phyloP scores from a whole-genome alignment of 345 rosid genomes.

The Durio zibethinus region DNA sequence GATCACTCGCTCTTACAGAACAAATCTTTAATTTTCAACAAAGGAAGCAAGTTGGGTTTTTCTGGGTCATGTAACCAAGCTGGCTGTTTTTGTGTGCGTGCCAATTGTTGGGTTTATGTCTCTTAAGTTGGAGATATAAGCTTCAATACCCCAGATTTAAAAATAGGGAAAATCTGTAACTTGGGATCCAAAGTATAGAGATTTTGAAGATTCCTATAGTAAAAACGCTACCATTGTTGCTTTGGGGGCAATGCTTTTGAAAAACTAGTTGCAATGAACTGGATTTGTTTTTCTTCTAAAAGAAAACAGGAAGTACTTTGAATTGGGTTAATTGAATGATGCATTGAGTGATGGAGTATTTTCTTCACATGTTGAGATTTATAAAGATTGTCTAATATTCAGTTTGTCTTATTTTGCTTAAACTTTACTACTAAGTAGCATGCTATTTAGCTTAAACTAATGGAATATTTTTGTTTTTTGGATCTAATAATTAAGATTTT shows the following conservation, averaged over 20 bases:
- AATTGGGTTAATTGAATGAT: slow-evolving; percentile 3
- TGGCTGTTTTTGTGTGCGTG: slow-evolving; percentile 1
- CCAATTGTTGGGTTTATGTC: slow-evolving; percentile 5
- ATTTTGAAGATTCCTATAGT: slow-evolving; percentile 5
- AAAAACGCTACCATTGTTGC: not conserved
- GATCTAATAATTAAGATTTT: not conserved
- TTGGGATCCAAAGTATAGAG: slow-evolving; percentile 8
- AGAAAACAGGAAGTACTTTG: not conserved
- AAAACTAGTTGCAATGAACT: not conserved
- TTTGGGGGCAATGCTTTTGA: not conserved
- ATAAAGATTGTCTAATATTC: not conserved
- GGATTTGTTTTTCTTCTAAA: not conserved
- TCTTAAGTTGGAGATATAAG: not conserved
- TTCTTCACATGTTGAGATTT: not conserved
- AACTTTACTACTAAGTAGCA: not conserved
- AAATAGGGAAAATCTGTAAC: not conserved
- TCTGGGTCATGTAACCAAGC: slow-evolving; percentile 3
- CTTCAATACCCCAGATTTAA: slow-evolving; percentile 6
- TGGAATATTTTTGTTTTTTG: not conserved
- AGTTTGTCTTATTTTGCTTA: not conserved
- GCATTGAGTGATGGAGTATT: not conserved
- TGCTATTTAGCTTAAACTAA: not conserved
- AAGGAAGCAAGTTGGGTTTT: not conserved
- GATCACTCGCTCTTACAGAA: not conserved
- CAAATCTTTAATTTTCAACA: not conserved